Conservation (phyloP, 768 basidiomycete genomes). For the Pisolithus sp. region DNA sequence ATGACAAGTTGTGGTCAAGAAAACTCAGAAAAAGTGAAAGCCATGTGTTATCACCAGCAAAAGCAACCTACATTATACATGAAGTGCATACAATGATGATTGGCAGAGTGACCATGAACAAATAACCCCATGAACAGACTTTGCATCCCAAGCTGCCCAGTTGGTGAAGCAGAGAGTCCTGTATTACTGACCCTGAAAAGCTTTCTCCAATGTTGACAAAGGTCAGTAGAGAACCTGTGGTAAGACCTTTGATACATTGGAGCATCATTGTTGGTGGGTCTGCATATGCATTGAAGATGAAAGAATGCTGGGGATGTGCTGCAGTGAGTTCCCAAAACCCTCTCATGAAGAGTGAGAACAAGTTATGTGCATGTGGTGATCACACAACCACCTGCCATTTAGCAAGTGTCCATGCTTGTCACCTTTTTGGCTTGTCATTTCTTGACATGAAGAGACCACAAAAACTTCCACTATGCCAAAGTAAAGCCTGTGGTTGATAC, state of each 20-base stretch:
- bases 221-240: slow-evolving; percentile 91
- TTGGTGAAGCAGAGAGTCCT: slow-evolving; percentile 80
- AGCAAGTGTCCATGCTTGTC: too few relatives aligned
- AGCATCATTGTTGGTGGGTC: slow-evolving; percentile 95
- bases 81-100: too few relatives aligned
- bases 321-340: slow-evolving; percentile 59
- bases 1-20: slow-evolving; percentile 67
- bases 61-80: slow-evolving; percentile 49
- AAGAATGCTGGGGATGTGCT: slow-evolving; percentile 59
- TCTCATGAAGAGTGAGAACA: too few relatives aligned
- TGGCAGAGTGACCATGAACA: not conserved
- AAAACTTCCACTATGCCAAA: too few relatives aligned
- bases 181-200: slow-evolving; percentile 81
- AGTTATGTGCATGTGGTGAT: too few relatives aligned
- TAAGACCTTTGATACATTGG: slow-evolving; percentile 91
- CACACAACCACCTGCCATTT: too few relatives aligned
- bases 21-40: slow-evolving; percentile 75
- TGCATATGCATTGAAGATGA: slow-evolving; percentile 83
- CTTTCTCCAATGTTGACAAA: slow-evolving; percentile 93
- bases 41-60: slow-evolving; percentile 99
- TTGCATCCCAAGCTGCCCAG: slow-evolving; percentile 51
- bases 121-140: slow-evolving; percentile 29
- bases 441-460: too few relatives aligned
- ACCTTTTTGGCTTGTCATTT: too few relatives aligned
- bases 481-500: too few relatives aligned